phyloP scores from a whole-genome alignment of 2,329 filamentous ascomycete genomes.

The Hypoxylon sp. region DNA sequence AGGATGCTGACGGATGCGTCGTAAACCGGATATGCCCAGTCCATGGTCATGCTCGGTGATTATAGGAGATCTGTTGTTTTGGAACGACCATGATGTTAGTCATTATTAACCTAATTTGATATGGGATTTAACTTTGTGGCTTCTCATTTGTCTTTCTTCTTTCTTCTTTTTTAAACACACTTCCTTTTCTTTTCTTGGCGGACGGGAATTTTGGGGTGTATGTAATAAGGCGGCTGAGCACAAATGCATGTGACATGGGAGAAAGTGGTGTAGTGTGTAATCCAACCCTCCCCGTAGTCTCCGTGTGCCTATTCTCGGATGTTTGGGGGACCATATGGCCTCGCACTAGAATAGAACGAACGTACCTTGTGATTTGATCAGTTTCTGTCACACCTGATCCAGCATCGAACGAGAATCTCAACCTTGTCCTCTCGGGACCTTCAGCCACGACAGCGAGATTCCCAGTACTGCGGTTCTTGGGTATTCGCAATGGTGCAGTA shows the following conservation, averaged over 20 bases:
- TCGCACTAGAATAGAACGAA: constrained; percentile 51
- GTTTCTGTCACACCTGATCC: constrained; percentile 73
- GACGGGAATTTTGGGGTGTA: constrained; percentile 30
- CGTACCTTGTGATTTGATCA: constrained; percentile 82
- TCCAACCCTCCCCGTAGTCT: constrained; percentile 20
- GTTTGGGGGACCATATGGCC: constrained; percentile 33
- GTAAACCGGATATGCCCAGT: constrained; percentile 85
- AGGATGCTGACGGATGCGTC: constrained; percentile 92
- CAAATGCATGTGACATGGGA: constrained; percentile 37
- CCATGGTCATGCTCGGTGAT: constrained; percentile 91
- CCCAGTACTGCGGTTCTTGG: constrained; percentile 77
- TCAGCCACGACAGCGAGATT: constrained; percentile 69
- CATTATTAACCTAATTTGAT: constrained; percentile 42
- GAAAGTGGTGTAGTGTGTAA: constrained; percentile 33
- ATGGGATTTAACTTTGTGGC: constrained; percentile 13
- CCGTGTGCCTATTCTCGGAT: constrained; percentile 31
- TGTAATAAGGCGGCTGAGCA: constrained; percentile 41
- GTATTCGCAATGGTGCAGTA: constrained; percentile 65
- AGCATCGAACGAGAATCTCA: constrained; percentile 84
- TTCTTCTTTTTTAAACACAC: constrained; percentile 9
- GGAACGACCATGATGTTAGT: constrained; percentile 49
- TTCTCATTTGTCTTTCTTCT: constrained; percentile 15
- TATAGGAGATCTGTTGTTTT: constrained; percentile 77
- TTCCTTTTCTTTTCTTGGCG: constrained; percentile 24
- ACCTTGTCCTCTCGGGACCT: constrained; percentile 61